phyloP scores from a whole-genome alignment of 2,329 filamentous ascomycete species.

The Nannizziopsis arthrosporioides region DNA sequence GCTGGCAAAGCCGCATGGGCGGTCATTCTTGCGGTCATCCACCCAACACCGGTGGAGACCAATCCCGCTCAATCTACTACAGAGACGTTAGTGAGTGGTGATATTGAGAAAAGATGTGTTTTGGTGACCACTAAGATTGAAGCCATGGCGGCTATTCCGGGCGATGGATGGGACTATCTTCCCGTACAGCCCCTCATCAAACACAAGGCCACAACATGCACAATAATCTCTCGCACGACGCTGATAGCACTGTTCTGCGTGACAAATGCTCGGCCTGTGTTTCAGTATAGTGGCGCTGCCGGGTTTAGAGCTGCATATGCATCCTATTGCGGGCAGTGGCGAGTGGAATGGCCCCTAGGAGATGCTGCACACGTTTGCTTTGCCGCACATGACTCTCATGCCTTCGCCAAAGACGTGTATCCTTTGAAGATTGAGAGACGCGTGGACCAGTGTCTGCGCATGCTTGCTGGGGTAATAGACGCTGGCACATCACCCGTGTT shows the following conservation, averaged over 20 bases:
- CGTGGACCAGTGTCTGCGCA: conserved; percentile 5
- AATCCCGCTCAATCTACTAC: too few species aligned
- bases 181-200: conserved; percentile 1
- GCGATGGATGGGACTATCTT: not conserved
- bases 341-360: conserved; percentile 4
- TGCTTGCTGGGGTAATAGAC: conserved; percentile 4
- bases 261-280: conserved; percentile 5
- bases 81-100: too few species aligned
- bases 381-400: conserved; percentile 4
- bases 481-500: not conserved
- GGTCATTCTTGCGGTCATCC: conserved; percentile 3
- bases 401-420: conserved; percentile 1
- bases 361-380: conserved; percentile 1
- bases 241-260: conserved; percentile 2
- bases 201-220: not conserved
- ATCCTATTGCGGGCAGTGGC: conserved; percentile 7
- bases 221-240: conserved; percentile 1
- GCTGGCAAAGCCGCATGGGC: conserved; percentile 1
- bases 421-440: not conserved
- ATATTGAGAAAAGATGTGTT: too few species aligned
- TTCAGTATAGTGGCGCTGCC: conserved; percentile 5
- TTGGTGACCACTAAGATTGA: not conserved
- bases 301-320: conserved; percentile 4
- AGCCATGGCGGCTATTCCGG: not conserved
- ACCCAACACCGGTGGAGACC: not conserved